Conservation (phyloP, 306 rosid species). For the Ammopiptanthus mongolicus region DNA sequence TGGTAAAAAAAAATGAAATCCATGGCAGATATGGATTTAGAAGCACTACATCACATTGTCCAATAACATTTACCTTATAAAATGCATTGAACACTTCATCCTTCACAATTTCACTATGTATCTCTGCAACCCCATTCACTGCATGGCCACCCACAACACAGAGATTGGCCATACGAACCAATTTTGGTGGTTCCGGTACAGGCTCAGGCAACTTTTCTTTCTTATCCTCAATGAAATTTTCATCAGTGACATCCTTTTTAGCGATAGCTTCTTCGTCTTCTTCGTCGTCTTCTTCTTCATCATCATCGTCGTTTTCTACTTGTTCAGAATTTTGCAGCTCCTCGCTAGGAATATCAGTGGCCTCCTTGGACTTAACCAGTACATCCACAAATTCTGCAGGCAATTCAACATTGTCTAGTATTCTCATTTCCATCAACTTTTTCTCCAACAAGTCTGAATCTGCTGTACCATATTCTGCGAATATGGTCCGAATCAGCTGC, state of each 20-base stretch:
- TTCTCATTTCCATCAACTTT: conserved; percentile 85
- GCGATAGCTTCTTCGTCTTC: conserved; percentile 26
- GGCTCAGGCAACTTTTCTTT: conserved; percentile 49
- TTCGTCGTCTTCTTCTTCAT: background rate
- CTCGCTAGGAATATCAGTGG: conserved; percentile 25
- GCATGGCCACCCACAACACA: conserved; percentile 97
- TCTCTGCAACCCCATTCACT: conserved; percentile 98
- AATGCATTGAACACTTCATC: conserved; percentile 89
- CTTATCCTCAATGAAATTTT: conserved; percentile 31
- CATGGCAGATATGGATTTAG: background rate
- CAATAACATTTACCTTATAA: conserved; percentile 53
- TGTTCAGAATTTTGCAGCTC: conserved; percentile 40
- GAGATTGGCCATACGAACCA: conserved; percentile 96
- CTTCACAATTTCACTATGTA: conserved; percentile 94
- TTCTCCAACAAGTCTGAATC: conserved; percentile 58
- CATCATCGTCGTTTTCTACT: background rate
- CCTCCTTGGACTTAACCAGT: conserved; percentile 48
- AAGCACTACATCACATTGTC: conserved; percentile 7
- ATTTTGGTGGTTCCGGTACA: conserved; percentile 70
- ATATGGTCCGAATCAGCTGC: conserved; percentile 69
- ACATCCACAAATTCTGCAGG: conserved; percentile 64
- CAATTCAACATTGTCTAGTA: conserved; percentile 85
- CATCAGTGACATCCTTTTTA: conserved; percentile 34
- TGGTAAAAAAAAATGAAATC: background rate
- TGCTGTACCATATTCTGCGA: conserved; percentile 63